phyloP scores from a whole-genome alignment of 1,139 yeast species.

The Magnusiomyces fungicola region DNA sequence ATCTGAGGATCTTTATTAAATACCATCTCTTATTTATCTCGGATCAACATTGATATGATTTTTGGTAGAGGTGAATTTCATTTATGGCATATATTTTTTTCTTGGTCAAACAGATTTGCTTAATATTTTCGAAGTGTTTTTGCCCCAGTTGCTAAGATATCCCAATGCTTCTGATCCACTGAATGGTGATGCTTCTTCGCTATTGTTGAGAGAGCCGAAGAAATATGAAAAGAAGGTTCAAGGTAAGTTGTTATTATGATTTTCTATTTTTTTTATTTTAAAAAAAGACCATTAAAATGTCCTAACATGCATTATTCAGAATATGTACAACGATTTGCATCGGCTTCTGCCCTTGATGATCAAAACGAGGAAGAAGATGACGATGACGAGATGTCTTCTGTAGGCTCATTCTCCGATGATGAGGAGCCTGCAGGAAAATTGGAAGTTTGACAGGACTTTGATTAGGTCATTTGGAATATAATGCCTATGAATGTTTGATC shows the following conservation, averaged over 20 bases:
- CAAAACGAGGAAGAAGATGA: conserved; percentile 35
- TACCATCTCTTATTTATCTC: too few species aligned
- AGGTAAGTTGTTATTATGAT: conserved; percentile 19
- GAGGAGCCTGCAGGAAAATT: conserved; percentile 40
- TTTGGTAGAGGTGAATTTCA: too few species aligned
- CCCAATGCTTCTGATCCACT: conserved; percentile 95
- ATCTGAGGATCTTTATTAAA: too few species aligned
- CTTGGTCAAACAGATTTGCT: conserved; percentile 36
- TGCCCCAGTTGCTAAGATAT: conserved; percentile 85
- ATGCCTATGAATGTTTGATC: background rate
- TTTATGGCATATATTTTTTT: too few species aligned
- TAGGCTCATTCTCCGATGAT: conserved; percentile 40
- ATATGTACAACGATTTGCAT: conserved; percentile 72
- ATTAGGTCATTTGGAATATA: background rate
- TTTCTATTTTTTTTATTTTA: conserved; percentile 3
- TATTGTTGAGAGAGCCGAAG: conserved; percentile 64
- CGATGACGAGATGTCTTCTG: conserved; percentile 40
- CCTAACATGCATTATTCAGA: too few species aligned
- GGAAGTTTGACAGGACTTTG: conserved; percentile 29
- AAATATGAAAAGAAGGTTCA: conserved; percentile 64
- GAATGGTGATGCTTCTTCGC: conserved; percentile 82
- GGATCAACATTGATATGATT: too few species aligned
- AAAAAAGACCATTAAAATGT: background rate
- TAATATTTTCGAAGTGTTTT: conserved; percentile 85
- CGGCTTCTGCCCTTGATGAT: conserved; percentile 34